Evolutionary conservation across 108 stramenopile genomes (phyloP), one percentile per base, ranked within the genome.

Genomic region (Nannochloropsis gaditana): DNA sequence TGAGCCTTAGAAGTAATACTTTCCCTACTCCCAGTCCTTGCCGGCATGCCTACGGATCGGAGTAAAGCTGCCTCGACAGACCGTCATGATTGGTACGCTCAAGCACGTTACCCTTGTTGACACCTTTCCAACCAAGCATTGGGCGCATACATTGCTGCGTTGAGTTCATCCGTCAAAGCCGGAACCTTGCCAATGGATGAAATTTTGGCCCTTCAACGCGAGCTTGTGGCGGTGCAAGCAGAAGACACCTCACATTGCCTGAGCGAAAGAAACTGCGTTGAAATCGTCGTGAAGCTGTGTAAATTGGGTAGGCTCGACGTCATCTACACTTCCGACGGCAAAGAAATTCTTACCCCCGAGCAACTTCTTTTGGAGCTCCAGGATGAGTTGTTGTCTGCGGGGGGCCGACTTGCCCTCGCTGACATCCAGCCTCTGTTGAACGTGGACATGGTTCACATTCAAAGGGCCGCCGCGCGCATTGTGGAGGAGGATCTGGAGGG

Each of bases 381-480:
- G n/a, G 59, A 73, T n/a, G 59, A 73, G 59, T n/a, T 73, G 19
- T n/a, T 73, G 19, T 73, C 59, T 73, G 59, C 59, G 19, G 59
- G 59, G 3, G 59, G 59, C 59, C 59, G 59, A 15, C 59, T 73
- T 73, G 4, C 59, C 59, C 6, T 73, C 5, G 59, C 59, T n/a
- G 59, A 73, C 59, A 2, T n/a, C 1, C 59, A 3, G n/a, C 59
- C 59, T n/a, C 59, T 73, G 4, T n/a, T 73, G 6, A 73, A 73
- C n/a, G 59, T 73, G 2, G 59, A 73, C 59, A 73, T 73, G 3
- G 15, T n/a, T n/a, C 59, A 73, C 59, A 73, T 73, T 2, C 19
- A 73, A 73, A 73, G n/a, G 59, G 59, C 59, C 15, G 59, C 59
- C 15, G 59, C 59, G 2, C 19, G 8, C 59, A 3, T 73, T 73